Evolutionary conservation across 1,284 basidiomycete species (phyloP).

Genomic region (Bondarzewia mesenterica): DNA sequence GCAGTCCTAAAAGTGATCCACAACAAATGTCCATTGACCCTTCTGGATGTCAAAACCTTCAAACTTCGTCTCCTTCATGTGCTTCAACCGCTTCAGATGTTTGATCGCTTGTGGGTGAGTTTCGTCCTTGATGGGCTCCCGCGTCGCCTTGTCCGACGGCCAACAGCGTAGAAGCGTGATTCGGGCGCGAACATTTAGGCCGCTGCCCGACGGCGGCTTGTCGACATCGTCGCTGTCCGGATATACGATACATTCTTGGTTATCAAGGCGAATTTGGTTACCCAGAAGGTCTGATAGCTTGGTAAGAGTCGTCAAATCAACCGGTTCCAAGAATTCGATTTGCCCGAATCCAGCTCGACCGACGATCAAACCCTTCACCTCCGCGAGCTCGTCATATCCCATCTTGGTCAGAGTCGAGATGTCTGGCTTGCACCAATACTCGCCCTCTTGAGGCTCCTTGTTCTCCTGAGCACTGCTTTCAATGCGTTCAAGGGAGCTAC

Average conservation of each 20-base stretch:
- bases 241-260: conserved; percentile 91
- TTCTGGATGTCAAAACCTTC: conserved; percentile 72
- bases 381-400: conserved; percentile 65
- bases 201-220: conserved; percentile 77
- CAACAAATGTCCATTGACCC: conserved; percentile 91
- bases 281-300: conserved; percentile 81
- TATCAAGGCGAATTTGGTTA: conserved; percentile 83
- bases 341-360: conserved; percentile 89
- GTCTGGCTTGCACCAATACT: conserved; percentile 84
- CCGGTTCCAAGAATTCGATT: conserved; percentile 85
- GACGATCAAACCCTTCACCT: conserved; percentile 73
- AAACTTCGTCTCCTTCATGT: conserved; percentile 83
- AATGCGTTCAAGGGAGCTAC: background rate
- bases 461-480: conserved; percentile 6
- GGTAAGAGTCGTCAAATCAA: conserved; percentile 84
- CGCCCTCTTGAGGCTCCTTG: conserved; percentile 62
- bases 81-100: conserved; percentile 79
- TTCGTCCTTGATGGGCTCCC: conserved; percentile 84
- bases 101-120: conserved; percentile 65
- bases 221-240: conserved; percentile 78
- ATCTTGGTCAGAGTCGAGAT: conserved; percentile 62
- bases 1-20: conserved; percentile 82
- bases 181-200: conserved; percentile 83
- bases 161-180: conserved; percentile 82
- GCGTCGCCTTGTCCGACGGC: conserved; percentile 86